phyloP scores from a whole-genome alignment of 2,329 filamentous ascomycete genomes.

The Aotearoamyces nothofagi region DNA sequence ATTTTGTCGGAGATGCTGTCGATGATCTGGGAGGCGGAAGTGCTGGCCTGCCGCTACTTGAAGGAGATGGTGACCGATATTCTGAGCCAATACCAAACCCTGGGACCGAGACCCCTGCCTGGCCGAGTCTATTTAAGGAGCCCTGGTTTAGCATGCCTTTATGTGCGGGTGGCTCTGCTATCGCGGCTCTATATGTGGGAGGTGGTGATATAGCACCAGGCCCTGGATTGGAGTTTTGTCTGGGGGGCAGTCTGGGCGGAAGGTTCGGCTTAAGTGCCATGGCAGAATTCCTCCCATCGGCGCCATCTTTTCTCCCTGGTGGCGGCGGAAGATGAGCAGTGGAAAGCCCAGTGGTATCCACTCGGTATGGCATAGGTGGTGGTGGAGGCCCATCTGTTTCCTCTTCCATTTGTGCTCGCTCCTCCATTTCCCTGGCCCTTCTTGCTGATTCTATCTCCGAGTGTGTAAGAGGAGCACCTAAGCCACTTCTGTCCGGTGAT shows the following conservation, averaged over 20 bases:
- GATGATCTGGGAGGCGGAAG: constrained; percentile 13
- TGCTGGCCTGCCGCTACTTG: constrained; percentile 22
- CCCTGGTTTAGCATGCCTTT: constrained; percentile 22
- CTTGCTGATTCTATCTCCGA: constrained; percentile 14
- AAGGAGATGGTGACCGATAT: constrained; percentile 14
- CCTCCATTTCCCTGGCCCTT: constrained; percentile 17
- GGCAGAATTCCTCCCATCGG: constrained; percentile 13
- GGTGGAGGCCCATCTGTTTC: constrained; percentile 16
- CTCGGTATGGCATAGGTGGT: constrained; percentile 43
- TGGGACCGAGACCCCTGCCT: constrained; percentile 51
- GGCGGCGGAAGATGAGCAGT: constrained; percentile 44
- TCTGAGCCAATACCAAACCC: constrained; percentile 41
- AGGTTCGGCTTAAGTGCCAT: constrained; percentile 20
- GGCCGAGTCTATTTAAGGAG: constrained; percentile 38
- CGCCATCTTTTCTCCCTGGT: constrained; percentile 28
- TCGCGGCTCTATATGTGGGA: constrained; percentile 17
- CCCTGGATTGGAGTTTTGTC: constrained; percentile 22
- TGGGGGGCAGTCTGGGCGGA: constrained; percentile 44
- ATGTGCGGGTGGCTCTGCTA: constrained; percentile 15
- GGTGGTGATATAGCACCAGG: constrained; percentile 21
- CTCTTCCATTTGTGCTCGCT: constrained; percentile 10
- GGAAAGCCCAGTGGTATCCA: constrained; percentile 42
- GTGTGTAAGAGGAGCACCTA: constrained; percentile 27
- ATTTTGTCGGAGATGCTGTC: constrained; percentile 11
- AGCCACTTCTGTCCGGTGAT: constrained; percentile 22